phyloP scores from a whole-genome alignment of 2,329 filamentous ascomycete species.

The Lecanicillium sp. region DNA sequence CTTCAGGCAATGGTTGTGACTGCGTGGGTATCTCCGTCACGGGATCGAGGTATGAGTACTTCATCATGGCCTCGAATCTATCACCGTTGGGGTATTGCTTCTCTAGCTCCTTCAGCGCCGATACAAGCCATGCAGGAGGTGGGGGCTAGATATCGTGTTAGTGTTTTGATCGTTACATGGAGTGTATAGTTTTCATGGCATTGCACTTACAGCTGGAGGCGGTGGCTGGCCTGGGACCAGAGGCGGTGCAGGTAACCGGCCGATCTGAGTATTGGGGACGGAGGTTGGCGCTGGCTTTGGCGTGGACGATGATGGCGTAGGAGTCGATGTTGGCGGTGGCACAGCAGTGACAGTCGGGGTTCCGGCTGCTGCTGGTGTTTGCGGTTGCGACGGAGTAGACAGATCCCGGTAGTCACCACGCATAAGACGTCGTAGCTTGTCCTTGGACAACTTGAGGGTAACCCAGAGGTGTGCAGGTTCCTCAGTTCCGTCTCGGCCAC shows the following conservation, averaged over 20 bases:
- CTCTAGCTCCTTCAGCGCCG: constrained; percentile 62
- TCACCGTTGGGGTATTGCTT: constrained; percentile 67
- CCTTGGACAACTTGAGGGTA: constrained; percentile 64
- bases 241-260: constrained; percentile 61
- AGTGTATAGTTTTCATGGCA: constrained; percentile 8
- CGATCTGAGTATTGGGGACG: constrained; percentile 48
- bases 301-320: constrained; percentile 26
- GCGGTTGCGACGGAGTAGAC: constrained; percentile 26
- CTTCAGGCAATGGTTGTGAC: constrained; percentile 47
- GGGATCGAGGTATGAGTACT: constrained; percentile 73
- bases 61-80: constrained; percentile 85
- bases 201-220: constrained; percentile 52
- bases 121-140: constrained; percentile 76
- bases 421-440: constrained; percentile 62
- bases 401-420: constrained; percentile 42
- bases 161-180: neutral
- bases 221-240: constrained; percentile 47
- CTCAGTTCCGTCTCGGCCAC: constrained; percentile 70
- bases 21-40: constrained; percentile 59
- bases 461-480: constrained; percentile 65
- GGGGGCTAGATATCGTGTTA: constrained; percentile 51
- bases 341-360: constrained; percentile 25
- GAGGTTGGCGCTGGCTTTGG: constrained; percentile 22
- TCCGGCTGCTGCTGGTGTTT: constrained; percentile 20
- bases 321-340: constrained; percentile 25